Conservation (phyloP, 495 filamentous ascomycete species). For the Aspergillus sparsus region DNA sequence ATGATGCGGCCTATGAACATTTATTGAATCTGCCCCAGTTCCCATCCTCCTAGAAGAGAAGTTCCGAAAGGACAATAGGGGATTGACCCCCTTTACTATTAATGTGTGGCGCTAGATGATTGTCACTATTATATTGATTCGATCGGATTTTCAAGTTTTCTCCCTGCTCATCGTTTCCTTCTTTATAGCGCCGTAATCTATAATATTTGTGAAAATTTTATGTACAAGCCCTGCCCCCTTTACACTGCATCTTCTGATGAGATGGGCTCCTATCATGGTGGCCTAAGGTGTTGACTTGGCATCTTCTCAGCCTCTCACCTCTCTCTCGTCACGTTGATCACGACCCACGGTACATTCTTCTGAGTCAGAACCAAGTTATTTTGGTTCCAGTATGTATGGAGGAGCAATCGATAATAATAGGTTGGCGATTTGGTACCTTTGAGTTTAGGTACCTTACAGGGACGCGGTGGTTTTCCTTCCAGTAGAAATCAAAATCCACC, state of each 20-base stretch:
- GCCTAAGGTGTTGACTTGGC: no score
- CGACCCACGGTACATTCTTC: no score
- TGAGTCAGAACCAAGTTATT: no score
- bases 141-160: conserved; percentile 5
- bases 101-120: conserved; percentile 27
- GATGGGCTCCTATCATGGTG: no score
- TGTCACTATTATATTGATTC: conserved; percentile 23
- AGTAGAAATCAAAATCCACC: neutral
- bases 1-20: neutral
- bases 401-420: neutral
- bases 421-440: neutral
- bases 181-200: no score
- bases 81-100: conserved; percentile 13
- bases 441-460: neutral
- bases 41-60: neutral
- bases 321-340: no score
- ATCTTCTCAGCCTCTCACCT: no score
- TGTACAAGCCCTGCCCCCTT: no score
- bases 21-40: conserved; percentile 8
- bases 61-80: neutral
- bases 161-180: no score
- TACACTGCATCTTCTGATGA: no score
- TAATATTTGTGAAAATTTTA: no score
- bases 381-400: no score
- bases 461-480: neutral